Base-by-base conservation (phyloP, 176 grass and related monocot genomes). In the Triticum urartu region DNA sequence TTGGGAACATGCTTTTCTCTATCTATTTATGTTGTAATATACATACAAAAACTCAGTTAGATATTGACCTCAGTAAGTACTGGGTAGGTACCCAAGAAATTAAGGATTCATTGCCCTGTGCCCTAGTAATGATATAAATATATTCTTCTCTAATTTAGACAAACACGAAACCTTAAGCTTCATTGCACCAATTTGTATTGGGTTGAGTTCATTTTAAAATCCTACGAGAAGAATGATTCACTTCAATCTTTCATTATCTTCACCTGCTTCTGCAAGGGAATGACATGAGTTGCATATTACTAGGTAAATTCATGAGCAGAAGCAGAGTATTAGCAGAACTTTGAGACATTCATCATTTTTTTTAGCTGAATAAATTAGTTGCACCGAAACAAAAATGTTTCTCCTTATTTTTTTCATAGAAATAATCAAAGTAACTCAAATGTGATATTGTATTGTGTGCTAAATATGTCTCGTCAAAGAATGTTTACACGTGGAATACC, bases 101-200 rank as follows among this genome's bases (percentile, higher is more conserved):
- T 70, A 56, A 76, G 34, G 61, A 85, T 76, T 36, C 26, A 68
- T 81, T 76, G 26, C 6, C 18, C 2, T 43, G 33, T 60, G 15
- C 33, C 70, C 12, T 40, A 56, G 54, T 62, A 58, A 72, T 72
- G 26, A 81, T 65, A 20, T 56, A 36, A 26, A 64, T 13, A 42
- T 68, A n/a, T n/a, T 79, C 32, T 79, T 73, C n/a, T 32, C 71
- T 60, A 65, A 35, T 17, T 77, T 30, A 81, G 59, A 77, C 62
- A 77, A 69, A 82, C 13, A 40, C 68, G 18, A 64, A 39, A 32
- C 33, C 42, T 78, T 83, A 69, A 88, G 64, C 63, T 89, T 79
- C 74, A 83, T 21, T 80, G 26, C 80, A 61, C 1, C 17, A 48
- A 21, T 68, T 75, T 81, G 82, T 45, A 22, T 80, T 24, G 47